These are phyloP conservation scores for Penicillium fuscoglaucum DNA, from an alignment of 2,329 filamentous ascomycete species.

Conservation along the genomic window DNA sequence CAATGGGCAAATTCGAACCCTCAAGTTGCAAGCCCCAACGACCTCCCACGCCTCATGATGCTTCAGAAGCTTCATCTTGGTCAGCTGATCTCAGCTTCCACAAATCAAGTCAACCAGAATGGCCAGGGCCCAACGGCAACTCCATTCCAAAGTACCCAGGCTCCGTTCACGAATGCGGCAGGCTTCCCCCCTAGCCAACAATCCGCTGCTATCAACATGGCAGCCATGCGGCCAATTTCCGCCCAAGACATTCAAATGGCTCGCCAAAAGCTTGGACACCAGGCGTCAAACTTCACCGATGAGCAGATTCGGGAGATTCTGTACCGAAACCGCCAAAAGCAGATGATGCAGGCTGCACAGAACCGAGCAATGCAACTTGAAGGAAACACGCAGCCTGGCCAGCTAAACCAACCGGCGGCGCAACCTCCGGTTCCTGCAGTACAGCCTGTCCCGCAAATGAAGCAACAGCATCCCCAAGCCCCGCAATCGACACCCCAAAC, in stretches of 20 bases:
- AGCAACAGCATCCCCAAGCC: constrained; percentile 25
- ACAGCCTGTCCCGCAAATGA: constrained; percentile 27
- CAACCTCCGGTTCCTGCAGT: constrained; percentile 25
- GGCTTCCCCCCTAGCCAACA: constrained; percentile 32
- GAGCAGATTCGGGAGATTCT: constrained; percentile 45
- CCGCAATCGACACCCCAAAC: constrained; percentile 28
- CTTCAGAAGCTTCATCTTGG: constrained; percentile 49
- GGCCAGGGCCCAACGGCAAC: constrained; percentile 25
- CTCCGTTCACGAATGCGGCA: constrained; percentile 32
- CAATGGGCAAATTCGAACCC: constrained; percentile 52
- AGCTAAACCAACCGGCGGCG: constrained; percentile 27
- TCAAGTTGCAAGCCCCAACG: constrained; percentile 43
- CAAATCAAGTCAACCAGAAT: constrained; percentile 29
- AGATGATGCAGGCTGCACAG: constrained; percentile 37
- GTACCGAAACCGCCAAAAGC: constrained; percentile 38
- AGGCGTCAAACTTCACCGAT: constrained; percentile 39
- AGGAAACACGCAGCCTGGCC: constrained; percentile 27
- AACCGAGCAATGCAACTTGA: constrained; percentile 25
- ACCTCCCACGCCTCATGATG: constrained; percentile 42
- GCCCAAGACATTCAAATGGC: constrained; percentile 39
- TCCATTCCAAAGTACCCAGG: constrained; percentile 30
- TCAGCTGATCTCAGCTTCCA: constrained; percentile 42
- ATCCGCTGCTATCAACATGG: constrained; percentile 30
- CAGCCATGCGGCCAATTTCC: constrained; percentile 37
- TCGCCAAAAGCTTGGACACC: constrained; percentile 38